These are phyloP conservation scores for Hericium coralloides DNA, from an alignment of 768 basidiomycete genomes.

Conservation along the genomic window DNA sequence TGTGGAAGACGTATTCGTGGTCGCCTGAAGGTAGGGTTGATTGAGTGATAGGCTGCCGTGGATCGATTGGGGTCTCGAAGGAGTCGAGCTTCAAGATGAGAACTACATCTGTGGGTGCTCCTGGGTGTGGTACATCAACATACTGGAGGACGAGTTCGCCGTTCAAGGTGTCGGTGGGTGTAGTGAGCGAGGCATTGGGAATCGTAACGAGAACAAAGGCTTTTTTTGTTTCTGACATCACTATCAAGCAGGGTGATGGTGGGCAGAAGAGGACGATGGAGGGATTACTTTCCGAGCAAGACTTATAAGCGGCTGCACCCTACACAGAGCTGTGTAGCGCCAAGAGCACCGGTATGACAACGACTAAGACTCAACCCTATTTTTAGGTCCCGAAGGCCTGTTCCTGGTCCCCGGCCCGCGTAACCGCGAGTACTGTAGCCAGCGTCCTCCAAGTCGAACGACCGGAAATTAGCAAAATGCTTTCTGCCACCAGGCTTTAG, in stretches of 20 bases:
- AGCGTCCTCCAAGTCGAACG: no score
- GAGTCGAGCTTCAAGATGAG: slow-evolving; percentile 11
- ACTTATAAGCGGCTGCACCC: neutral
- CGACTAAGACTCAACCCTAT: no score
- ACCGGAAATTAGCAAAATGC: no score
- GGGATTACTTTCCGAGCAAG: neutral
- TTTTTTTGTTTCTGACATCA: neutral
- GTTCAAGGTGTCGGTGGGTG: slow-evolving; percentile 5
- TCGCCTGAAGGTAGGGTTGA: slow-evolving; percentile 3
- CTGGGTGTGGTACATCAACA: slow-evolving; percentile 3
- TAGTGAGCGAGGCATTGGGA: slow-evolving; percentile 8
- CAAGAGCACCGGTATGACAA: no score
- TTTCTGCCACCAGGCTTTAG: no score
- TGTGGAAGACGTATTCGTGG: slow-evolving; percentile 11
- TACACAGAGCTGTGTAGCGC: no score
- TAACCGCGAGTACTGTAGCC: no score
- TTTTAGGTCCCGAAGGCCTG: no score
- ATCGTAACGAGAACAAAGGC: slow-evolving; percentile 11
- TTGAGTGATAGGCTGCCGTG: slow-evolving; percentile 4
- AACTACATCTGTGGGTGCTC: neutral
- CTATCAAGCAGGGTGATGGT: neutral
- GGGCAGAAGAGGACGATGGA: neutral
- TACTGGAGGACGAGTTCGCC: slow-evolving; percentile 10
- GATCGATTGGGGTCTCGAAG: slow-evolving; percentile 13
- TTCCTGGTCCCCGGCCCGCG: no score